Evolutionary conservation across 192 early-diverging fungal species (phyloP).

Genomic region (Coemansia sp.): DNA sequence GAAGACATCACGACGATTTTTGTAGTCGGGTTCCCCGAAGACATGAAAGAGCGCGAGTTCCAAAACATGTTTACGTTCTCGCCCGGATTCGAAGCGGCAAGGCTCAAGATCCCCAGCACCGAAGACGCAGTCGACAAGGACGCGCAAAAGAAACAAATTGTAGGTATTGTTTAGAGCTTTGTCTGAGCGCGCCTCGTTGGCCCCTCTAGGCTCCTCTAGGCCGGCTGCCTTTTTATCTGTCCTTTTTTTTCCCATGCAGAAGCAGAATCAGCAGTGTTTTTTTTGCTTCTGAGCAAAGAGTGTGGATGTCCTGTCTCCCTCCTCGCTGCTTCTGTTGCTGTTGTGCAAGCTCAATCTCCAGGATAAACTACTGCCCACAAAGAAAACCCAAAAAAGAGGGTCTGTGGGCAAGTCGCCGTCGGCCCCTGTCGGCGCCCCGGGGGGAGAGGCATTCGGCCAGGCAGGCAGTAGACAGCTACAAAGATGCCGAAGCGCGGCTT

Average conservation of each 20-base stretch:
- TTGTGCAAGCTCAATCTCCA: neutral
- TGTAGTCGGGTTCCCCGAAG: conserved; percentile 98
- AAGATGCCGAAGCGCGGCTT: neutral
- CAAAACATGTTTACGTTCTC: conserved; percentile 99
- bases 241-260: neutral
- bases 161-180: conserved; percentile 55
- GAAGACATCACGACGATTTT: conserved; percentile 99
- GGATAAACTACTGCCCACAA: conserved; percentile 1
- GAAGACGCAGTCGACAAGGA: conserved; percentile 57
- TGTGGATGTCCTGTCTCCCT: too few relatives aligned
- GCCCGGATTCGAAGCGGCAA: conserved; percentile 96
- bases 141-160: conserved; percentile 81
- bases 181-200: conserved; percentile 8
- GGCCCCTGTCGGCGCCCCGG: neutral
- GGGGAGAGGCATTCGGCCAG: neutral
- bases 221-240: neutral
- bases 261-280: neutral
- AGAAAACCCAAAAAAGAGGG: neutral
- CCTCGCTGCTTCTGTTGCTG: neutral
- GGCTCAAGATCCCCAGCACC: conserved; percentile 82
- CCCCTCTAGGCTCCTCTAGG: neutral
- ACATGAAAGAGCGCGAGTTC: conserved; percentile 98
- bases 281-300: too few relatives aligned
- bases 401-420: neutral
- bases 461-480: neutral